Conservation (phyloP, 306 rosid species). For the Glycine tomentella region DNA sequence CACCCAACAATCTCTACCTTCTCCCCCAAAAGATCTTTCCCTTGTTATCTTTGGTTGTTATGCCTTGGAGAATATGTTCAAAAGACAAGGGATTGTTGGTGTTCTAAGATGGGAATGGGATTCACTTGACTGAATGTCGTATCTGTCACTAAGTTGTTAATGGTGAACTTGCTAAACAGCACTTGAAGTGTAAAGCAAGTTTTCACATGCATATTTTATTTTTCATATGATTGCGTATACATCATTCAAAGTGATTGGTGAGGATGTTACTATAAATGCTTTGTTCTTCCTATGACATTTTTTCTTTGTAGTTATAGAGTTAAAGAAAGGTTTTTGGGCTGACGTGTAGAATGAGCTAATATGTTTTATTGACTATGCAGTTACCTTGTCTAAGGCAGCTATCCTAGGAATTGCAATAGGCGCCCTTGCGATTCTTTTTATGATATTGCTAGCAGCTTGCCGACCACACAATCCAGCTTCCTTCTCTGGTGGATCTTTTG, state of each 20-base stretch:
- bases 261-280: background rate
- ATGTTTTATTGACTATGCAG: slow-evolving; percentile 49
- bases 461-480: slow-evolving; percentile 68
- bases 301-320: background rate
- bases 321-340: background rate
- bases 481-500: slow-evolving; percentile 71
- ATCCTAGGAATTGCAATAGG: slow-evolving; percentile 86
- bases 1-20: background rate
- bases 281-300: background rate
- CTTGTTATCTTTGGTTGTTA: slow-evolving; percentile 9
- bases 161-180: no score
- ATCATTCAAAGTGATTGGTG: background rate
- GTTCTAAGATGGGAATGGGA: background rate
- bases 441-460: slow-evolving; percentile 74
- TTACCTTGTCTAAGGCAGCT: slow-evolving; percentile 72
- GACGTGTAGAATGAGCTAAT: background rate
- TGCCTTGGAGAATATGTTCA: background rate
- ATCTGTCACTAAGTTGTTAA: background rate
- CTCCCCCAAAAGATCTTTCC: background rate
- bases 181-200: background rate
- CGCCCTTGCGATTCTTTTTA: slow-evolving; percentile 71
- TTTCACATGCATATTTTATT: background rate
- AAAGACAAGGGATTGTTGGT: background rate
- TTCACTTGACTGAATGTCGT: background rate
- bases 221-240: background rate